Conservation (phyloP, 208 protist species). For the Trypanosoma grayi region DNA sequence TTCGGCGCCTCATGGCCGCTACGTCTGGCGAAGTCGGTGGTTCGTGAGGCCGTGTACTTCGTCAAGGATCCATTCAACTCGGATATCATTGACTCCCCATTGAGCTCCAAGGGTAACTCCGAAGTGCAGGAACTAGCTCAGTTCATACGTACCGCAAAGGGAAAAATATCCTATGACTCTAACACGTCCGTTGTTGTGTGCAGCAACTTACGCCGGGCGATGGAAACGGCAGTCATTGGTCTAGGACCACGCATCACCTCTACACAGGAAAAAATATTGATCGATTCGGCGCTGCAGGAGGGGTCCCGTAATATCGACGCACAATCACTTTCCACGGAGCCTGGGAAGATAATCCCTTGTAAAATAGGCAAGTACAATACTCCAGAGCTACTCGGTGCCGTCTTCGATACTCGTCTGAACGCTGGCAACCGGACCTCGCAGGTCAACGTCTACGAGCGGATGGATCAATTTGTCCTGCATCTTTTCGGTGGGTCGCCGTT, state of each 20-base stretch:
- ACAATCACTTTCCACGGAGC: constrained; percentile 78
- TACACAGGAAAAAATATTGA: constrained; percentile 71
- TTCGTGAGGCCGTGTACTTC: constrained; percentile 56
- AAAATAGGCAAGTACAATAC: constrained; percentile 43
- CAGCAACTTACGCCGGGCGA: constrained; percentile 86
- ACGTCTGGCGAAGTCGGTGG: constrained; percentile 48
- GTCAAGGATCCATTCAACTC: constrained; percentile 79
- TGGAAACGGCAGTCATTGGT: constrained; percentile 81
- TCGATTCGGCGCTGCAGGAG: constrained; percentile 89
- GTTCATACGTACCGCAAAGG: constrained; percentile 64
- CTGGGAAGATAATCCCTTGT: constrained; percentile 67
- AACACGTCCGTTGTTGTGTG: constrained; percentile 67
- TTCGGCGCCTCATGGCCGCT: constrained; percentile 52
- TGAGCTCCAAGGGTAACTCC: constrained; percentile 68
- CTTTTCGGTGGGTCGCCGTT: constrained; percentile 48
- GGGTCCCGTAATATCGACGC: constrained; percentile 91
- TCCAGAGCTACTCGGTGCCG: constrained; percentile 31
- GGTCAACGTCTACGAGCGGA: constrained; percentile 72
- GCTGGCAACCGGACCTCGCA: constrained; percentile 65
- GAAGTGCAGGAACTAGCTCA: constrained; percentile 67
- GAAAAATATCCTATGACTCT: constrained; percentile 60
- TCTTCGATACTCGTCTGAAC: constrained; percentile 76
- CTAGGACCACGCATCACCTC: constrained; percentile 49
- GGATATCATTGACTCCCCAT: constrained; percentile 88
- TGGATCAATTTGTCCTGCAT: constrained; percentile 79